phyloP scores from a whole-genome alignment of 805 yeast genomes.

The Kluyveromyces aestuarii region DNA sequence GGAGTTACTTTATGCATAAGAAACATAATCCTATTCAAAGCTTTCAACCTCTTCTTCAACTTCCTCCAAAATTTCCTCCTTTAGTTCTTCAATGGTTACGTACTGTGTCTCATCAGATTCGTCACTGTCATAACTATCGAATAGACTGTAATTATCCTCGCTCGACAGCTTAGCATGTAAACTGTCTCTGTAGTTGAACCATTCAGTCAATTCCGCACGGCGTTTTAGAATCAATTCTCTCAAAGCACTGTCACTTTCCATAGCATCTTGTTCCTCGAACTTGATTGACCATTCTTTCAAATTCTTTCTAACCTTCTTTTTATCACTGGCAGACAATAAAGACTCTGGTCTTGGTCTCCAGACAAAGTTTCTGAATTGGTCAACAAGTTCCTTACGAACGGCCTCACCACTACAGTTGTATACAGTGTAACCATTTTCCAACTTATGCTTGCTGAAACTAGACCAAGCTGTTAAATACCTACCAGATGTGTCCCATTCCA shows the following conservation, averaged over 20 bases:
- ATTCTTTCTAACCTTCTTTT: conserved; percentile 85
- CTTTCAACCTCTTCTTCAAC: conserved; percentile 56
- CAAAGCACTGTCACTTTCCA: conserved; percentile 89
- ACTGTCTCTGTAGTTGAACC: conserved; percentile 69
- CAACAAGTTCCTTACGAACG: conserved; percentile 66
- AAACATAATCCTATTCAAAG: conserved; percentile 2
- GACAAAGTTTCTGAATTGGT: conserved; percentile 76
- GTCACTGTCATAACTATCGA: conserved; percentile 35
- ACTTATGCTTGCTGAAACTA: conserved; percentile 70
- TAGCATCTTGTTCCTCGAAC: conserved; percentile 90
- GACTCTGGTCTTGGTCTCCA: conserved; percentile 98
- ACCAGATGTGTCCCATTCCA: conserved; percentile 95
- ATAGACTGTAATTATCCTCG: conserved; percentile 14
- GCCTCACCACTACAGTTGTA: conserved; percentile 76
- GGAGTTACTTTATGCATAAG: not conserved
- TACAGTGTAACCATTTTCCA: conserved; percentile 85
- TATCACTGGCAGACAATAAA: conserved; percentile 63
- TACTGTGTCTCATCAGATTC: conserved; percentile 42
- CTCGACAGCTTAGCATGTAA: conserved; percentile 37
- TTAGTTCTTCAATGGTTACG: conserved; percentile 66
- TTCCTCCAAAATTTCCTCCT: conserved; percentile 66
- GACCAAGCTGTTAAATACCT: conserved; percentile 85
- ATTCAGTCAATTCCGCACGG: conserved; percentile 71
- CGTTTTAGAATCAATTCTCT: conserved; percentile 83
- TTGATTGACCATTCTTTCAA: conserved; percentile 82